Evolutionary conservation across 2,329 filamentous ascomycete species (phyloP).

Genomic region (Colletotrichum gigasporum): DNA sequence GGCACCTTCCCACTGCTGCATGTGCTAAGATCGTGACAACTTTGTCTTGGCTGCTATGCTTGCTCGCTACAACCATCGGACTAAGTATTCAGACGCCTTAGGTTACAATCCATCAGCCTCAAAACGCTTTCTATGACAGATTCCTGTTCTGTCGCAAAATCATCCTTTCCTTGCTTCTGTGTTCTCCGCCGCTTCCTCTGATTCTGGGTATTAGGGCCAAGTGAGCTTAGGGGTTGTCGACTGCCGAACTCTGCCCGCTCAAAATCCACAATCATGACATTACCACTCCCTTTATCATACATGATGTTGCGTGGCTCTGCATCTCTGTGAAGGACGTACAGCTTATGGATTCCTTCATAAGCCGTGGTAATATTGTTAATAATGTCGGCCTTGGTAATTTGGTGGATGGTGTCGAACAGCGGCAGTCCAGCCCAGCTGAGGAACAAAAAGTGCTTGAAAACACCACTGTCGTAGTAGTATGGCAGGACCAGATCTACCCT

Average conservation of each 20-base stretch:
- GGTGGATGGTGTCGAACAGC: constrained; percentile 33
- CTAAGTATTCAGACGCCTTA: background rate
- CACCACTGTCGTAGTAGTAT: constrained; percentile 42
- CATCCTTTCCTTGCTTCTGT: constrained; percentile 32
- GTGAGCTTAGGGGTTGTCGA: constrained; percentile 34
- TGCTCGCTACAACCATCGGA: too few relatives aligned
- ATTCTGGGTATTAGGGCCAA: too few relatives aligned
- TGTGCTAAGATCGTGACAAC: too few relatives aligned
- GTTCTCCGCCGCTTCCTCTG: constrained; percentile 33
- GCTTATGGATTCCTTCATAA: background rate
- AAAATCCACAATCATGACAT: constrained; percentile 45
- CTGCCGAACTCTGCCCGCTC: constrained; percentile 36
- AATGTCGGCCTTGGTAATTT: constrained; percentile 16
- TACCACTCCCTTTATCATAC: constrained; percentile 35
- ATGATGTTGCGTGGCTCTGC: constrained; percentile 42
- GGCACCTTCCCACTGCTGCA: too few relatives aligned
- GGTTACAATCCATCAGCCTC: background rate
- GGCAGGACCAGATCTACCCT: constrained; percentile 38
- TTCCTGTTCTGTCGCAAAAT: constrained; percentile 32
- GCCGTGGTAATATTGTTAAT: constrained; percentile 10
- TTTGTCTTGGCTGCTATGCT: too few relatives aligned
- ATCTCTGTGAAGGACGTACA: constrained; percentile 39
- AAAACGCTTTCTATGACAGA: background rate
- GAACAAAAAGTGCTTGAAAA: constrained; percentile 44
- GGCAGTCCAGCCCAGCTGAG: constrained; percentile 43